Evolutionary conservation across 805 yeast genomes (phyloP), one percentile per base, ranked within the genome.

Genomic region (Jamesozyma hellenica): DNA sequence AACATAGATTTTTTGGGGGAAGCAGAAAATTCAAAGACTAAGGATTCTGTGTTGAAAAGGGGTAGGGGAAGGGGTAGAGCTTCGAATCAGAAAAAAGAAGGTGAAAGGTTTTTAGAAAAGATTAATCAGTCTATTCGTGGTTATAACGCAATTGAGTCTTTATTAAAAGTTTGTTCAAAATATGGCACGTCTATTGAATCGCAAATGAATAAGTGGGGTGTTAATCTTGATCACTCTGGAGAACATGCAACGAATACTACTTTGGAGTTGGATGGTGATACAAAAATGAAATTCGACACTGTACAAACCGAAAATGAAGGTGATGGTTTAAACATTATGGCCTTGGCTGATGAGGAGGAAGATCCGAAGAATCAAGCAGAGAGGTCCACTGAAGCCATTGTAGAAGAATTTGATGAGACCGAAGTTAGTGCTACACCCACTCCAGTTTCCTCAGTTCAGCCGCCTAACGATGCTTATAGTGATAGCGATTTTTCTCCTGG

Each of bases 141-240:
- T 4, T 92, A 92, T 58, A 80, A 79, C 45, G 97, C 98, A 0
- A 95, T 92, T 33, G 97, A 90, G 51, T 81, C 94, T n/a, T 67
- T 92, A 48, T 85, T 92, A 45, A 77, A 77, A 43, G 74, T 77
- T 48, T 92, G 99, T 65, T 77, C 87, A 9, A 72, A 74, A 14
- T 79, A 82, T 48, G 95, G 96, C 41, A 66, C 70, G 13, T 58
- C 68, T 7, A 86, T 92, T 42, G 70, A 86, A 4, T 58, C 64
- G 11, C 92, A 84, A 45, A 84, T 92, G 63, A 67, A 67, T 36
- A 70, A 73, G 44, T 90, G 98, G 98, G 96, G 96, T 27, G 85
- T 86, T n/a, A 70, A 74, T 35, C 70, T 80, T 8, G 74, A 77
- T 28, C 85, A 83, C 13, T 63, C 53, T 28, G 52, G 63, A 29